phyloP scores from a whole-genome alignment of 805 yeast genomes.

The Metschnikowia gruessii region DNA sequence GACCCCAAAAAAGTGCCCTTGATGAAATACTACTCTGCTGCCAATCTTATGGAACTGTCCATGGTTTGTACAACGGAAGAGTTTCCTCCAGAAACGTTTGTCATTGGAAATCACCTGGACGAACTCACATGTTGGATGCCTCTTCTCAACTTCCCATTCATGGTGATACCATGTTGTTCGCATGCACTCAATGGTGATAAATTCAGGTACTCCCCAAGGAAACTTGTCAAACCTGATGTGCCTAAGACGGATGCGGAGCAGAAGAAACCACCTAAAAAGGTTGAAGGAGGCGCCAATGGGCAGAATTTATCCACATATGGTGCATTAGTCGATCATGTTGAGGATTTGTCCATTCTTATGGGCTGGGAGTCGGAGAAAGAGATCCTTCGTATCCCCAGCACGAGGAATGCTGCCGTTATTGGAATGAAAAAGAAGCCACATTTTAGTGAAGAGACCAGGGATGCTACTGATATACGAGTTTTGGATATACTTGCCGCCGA shows the following conservation, averaged over 20 bases:
- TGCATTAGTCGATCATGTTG: conserved; percentile 82
- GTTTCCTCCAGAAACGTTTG: conserved; percentile 67
- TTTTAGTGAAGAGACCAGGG: conserved; percentile 26
- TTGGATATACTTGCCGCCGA: conserved; percentile 65
- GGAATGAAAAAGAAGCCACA: conserved; percentile 47
- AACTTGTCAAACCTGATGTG: conserved; percentile 10
- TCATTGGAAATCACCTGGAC: conserved; percentile 94
- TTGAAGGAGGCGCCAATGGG: conserved; percentile 1
- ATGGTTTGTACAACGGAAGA: conserved; percentile 56
- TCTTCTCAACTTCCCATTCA: conserved; percentile 75
- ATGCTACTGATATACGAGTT: conserved; percentile 39
- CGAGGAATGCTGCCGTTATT: conserved; percentile 86
- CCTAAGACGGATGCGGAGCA: conserved; percentile 1
- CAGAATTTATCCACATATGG: conserved; percentile 65
- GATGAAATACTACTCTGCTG: conserved; percentile 55
- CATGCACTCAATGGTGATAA: conserved; percentile 79
- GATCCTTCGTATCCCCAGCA: conserved; percentile 88
- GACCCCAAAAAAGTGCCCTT: conserved; percentile 36
- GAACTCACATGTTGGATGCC: conserved; percentile 97
- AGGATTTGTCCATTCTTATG: conserved; percentile 55
- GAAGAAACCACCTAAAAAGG: neutral
- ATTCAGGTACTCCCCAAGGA: conserved; percentile 57
- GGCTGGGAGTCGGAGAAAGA: conserved; percentile 90
- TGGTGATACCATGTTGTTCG: conserved; percentile 95
- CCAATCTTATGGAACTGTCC: conserved; percentile 48